Conservation (phyloP, 2,329 filamentous ascomycete species). For the Plectosphaerella sp. region DNA sequence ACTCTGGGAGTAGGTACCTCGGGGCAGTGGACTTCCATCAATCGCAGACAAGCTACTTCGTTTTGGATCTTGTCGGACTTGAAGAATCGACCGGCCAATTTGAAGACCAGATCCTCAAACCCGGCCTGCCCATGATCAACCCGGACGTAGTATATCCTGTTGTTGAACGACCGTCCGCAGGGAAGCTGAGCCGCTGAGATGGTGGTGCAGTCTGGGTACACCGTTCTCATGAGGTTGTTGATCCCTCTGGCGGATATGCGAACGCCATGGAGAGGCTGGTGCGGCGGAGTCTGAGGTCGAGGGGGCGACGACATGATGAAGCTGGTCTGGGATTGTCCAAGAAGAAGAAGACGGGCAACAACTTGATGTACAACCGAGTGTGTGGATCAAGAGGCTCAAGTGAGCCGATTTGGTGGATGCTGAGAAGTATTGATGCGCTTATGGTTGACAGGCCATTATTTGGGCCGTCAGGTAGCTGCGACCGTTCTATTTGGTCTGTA, state of each 20-base stretch:
- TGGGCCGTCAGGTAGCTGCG: too few relatives aligned
- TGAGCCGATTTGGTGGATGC: too few relatives aligned
- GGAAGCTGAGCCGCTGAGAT: constrained; percentile 6
- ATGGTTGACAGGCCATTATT: too few relatives aligned
- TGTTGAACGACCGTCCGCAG: constrained; percentile 15
- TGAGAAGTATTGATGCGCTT: too few relatives aligned
- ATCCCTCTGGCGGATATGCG: constrained; percentile 8
- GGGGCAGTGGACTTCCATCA: constrained; percentile 13
- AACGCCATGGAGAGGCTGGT: constrained; percentile 15
- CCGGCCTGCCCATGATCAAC: neutral
- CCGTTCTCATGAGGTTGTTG: constrained; percentile 3
- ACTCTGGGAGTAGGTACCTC: constrained; percentile 11
- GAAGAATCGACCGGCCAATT: constrained; percentile 16
- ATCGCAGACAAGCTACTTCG: constrained; percentile 14
- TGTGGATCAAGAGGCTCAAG: too few relatives aligned
- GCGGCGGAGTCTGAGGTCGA: constrained; percentile 11
- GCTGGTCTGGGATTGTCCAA: too few relatives aligned
- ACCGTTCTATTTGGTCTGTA: too few relatives aligned
- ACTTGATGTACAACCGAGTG: too few relatives aligned
- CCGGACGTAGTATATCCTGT: constrained; percentile 15
- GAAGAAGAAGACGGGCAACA: too few relatives aligned
- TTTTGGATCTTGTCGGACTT: constrained; percentile 15
- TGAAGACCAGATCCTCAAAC: constrained; percentile 12
- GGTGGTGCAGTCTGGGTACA: constrained; percentile 9
- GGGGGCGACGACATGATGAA: too few relatives aligned